Base-by-base conservation (phyloP, 2,329 filamentous ascomycete species). In the Trichoderma koningii region DNA sequence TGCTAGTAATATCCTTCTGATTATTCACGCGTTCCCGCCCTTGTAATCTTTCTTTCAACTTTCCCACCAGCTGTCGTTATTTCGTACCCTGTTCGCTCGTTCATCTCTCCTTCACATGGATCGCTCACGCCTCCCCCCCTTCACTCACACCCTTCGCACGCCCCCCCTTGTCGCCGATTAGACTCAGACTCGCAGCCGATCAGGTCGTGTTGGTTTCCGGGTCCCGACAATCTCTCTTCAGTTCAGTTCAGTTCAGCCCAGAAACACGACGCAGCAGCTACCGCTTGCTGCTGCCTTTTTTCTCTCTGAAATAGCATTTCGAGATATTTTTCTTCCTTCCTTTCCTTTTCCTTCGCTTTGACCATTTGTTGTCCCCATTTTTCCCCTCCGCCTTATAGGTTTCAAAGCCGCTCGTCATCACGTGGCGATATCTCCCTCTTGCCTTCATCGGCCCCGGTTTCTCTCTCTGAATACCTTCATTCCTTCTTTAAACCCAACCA, bases 101-200 rank as follows among this genome's bases (percentile, higher is more conserved):
- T 52, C 9, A 10, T 34, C 30, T 34, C 48, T 61, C 47, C 41
- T 53, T 62, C 51, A 30, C 61, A 63, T 38, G 3, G 14, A 38
- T 38, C 34, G 34, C 10, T 12, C 34, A 38, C 34, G 34, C 10
- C 34, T 38, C 34, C 34, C 34, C 34, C 34, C 34, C 34, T 38
- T 38, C 34, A 38, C 12, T 38, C 34, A 38, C 34, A 4, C 34
- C 34, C 34, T 38, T 14, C 3, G 34, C 61, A 41, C 61, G 42
- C 61, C 50, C 61, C 61, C 61, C 61, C 61, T 56, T 26, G 42
- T 63, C 61, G 44, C 61, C 61, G 52, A 63, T 63, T 63, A 63
- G 61, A 63, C 61, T 63, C 61, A 63, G 52, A 63, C 61, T 48
- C 44, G 61, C 61, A 63, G 61, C 51, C 61, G 61, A 63, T 63